These are phyloP conservation scores for Ajuga reptans DNA, from an alignment of 305 asterid species.

Conservation along the genomic window DNA sequence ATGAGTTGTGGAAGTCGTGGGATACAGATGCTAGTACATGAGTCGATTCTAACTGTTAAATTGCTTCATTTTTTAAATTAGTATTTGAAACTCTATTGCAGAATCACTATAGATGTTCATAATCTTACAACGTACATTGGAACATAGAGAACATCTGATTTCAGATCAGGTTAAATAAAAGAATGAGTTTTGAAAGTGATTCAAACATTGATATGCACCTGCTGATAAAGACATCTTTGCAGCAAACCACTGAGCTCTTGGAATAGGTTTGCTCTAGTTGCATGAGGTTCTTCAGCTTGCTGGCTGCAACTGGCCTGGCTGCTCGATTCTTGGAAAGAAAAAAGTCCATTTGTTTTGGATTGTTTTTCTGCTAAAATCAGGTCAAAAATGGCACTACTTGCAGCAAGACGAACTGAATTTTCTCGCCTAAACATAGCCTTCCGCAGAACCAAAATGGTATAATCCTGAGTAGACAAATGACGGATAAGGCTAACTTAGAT, in stretches of 20 bases:
- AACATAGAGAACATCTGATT: background rate
- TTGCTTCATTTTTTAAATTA: no score
- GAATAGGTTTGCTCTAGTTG: conserved; percentile 49
- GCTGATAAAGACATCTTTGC: conserved; percentile 85
- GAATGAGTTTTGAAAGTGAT: conserved; percentile 1
- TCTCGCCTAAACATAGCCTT: conserved; percentile 87
- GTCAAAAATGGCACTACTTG: conserved; percentile 58
- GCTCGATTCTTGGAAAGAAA: conserved; percentile 77
- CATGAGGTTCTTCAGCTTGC: conserved; percentile 46
- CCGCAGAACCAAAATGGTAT: conserved; percentile 64
- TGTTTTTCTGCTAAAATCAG: conserved; percentile 63
- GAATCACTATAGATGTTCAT: no score
- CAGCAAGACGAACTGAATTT: conserved; percentile 63
- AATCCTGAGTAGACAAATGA: conserved; percentile 40
- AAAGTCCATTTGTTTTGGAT: conserved; percentile 40
- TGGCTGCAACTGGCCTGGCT: conserved; percentile 92
- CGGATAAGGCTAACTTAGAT: conserved; percentile 6
- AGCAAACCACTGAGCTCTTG: conserved; percentile 75
- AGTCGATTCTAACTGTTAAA: no score
- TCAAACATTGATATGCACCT: conserved; percentile 37
- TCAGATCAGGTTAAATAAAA: conserved; percentile 8
- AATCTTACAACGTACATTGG: background rate
- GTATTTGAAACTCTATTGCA: no score
- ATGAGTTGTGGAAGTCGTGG: no score
- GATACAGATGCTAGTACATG: no score